Evolutionary conservation across 257 asterid genomes (phyloP), one percentile per base, ranked within the genome.

Genomic region (Gynochthodes officinalis): DNA sequence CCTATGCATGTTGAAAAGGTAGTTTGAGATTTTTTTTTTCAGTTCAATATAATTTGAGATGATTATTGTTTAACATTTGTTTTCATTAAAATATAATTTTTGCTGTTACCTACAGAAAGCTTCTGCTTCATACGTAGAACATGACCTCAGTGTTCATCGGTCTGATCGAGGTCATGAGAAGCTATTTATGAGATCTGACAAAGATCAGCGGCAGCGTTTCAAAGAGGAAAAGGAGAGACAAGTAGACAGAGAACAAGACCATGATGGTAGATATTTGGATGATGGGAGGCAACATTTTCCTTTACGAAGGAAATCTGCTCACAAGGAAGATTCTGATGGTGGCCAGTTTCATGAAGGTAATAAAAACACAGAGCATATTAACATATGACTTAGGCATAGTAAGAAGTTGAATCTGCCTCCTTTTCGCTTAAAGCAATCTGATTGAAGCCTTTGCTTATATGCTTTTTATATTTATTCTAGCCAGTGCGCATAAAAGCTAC

Each of bases 301-400:
- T 60, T 84, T 73, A 59, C 79, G 78, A 69, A 80, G 86, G 76
- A 89, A 82, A 83, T 80, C 83, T 80, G 84, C 82, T 73, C 72
- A 61, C 42, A 75, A 78, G 33, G 88, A 85, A 74, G 93, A 83
- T 77, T 71, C 74, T 69, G 81, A 69, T 50, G 73, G 77, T 42
- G 91, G 82, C 74, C 90, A 85, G 75, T 83, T 82, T 77, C 86
- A 80, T 70, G 87, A 76, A 83, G 91, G 95, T 95, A 81, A 64
- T 80, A 72, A 74, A 73, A 79, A 63, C 80, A 71, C 63, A 32
- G 72, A 78, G 64, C 61, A 63, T 62, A 57, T 7, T 64, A 67
- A 43, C 52, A 44, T 48, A 50, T 44, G 23, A 72, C 69, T n/a
- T 25, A 48, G 64, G n/a, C 83, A n/a, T 30, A 72, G 11, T 64